A percentile compares a stretch with the other conserved stretches of the same genome.
Conservation (phyloP, 108 stramenopile genomes). For the Aurantiochytrium sp. region DNA sequence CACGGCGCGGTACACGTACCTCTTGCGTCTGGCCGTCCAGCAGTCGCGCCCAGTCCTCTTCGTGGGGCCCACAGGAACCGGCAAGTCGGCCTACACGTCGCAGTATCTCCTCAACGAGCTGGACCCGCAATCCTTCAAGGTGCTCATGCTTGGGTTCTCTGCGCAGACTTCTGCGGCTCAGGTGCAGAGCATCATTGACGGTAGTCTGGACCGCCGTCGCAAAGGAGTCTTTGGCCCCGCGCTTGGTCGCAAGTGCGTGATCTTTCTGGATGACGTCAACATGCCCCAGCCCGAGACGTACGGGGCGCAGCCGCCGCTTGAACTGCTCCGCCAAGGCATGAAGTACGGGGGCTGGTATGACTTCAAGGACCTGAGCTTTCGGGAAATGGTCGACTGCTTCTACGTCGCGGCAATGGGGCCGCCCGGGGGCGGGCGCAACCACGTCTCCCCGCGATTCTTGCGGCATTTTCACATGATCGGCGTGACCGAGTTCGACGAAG, state of each 20-base stretch:
- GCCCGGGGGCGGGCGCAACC: slow-evolving; percentile 57
- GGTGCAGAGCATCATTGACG: slow-evolving; percentile 47
- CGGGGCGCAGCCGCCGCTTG: slow-evolving; percentile 69
- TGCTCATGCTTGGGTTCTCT: slow-evolving; percentile 58
- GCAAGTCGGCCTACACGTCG: slow-evolving; percentile 59
- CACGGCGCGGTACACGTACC: slow-evolving; percentile 59
- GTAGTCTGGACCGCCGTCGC: slow-evolving; percentile 56
- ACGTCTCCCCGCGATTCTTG: slow-evolving; percentile 58
- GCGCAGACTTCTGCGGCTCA: slow-evolving; percentile 57
- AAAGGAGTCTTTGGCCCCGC: slow-evolving; percentile 58
- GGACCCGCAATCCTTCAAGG: slow-evolving; percentile 28
- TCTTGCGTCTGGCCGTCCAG: slow-evolving; percentile 56
- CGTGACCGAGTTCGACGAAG: slow-evolving; percentile 54
- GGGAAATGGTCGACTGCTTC: slow-evolving; percentile 56
- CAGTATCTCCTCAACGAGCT: slow-evolving; percentile 47
- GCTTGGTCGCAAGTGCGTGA: slow-evolving; percentile 57
- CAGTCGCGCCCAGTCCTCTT: slow-evolving; percentile 58
- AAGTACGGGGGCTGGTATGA: slow-evolving; percentile 72
- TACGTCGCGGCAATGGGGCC: slow-evolving; percentile 66
- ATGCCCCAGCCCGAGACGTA: slow-evolving; percentile 68
- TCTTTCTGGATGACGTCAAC: slow-evolving; percentile 72
- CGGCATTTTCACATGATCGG: slow-evolving; percentile 58
- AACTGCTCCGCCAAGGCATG: slow-evolving; percentile 69
- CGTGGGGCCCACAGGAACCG: slow-evolving; percentile 66
- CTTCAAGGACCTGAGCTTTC: slow-evolving; percentile 48